These are phyloP conservation scores for Arbutus unedo DNA, from an alignment of 148 eudicot species.

Conservation along the genomic window DNA sequence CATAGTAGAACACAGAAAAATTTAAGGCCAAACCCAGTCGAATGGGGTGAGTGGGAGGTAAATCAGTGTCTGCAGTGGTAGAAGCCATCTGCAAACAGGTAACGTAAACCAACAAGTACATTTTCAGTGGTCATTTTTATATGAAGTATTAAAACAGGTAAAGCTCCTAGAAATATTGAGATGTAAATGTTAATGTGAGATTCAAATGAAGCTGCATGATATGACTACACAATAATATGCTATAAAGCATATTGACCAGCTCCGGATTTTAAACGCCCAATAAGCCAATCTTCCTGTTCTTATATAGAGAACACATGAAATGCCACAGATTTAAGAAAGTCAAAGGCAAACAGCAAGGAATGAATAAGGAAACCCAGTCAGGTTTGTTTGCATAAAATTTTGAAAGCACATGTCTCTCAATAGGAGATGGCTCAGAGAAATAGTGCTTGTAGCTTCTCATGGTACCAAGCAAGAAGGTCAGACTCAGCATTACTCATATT, in stretches of 20 bases:
- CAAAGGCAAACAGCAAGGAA: not conserved
- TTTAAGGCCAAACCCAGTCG: constrained; percentile 36
- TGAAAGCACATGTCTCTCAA: not conserved
- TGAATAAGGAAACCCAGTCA: not conserved
- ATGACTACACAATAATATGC: not conserved
- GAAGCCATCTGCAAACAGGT: constrained; percentile 24
- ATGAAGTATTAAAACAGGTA: not conserved
- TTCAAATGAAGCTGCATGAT: not conserved
- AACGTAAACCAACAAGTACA: not conserved
- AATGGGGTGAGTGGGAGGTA: constrained; percentile 38
- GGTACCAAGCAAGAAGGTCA: not conserved
- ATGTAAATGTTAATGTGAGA: not conserved
- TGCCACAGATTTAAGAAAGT: not conserved
- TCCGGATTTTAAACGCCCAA: not conserved
- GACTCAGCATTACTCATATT: not conserved
- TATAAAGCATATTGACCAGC: not conserved
- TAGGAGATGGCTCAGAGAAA: not conserved
- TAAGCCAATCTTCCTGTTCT: not conserved
- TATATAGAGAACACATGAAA: not conserved
- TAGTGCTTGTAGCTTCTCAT: not conserved
- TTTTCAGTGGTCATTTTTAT: not conserved
- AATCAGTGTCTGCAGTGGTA: constrained; percentile 29
- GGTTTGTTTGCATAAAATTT: not conserved
- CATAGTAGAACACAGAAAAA: constrained; percentile 38
- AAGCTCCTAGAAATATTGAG: not conserved